Conservation (phyloP, 139 green algal genomes). For the Chlorella ohadii region DNA sequence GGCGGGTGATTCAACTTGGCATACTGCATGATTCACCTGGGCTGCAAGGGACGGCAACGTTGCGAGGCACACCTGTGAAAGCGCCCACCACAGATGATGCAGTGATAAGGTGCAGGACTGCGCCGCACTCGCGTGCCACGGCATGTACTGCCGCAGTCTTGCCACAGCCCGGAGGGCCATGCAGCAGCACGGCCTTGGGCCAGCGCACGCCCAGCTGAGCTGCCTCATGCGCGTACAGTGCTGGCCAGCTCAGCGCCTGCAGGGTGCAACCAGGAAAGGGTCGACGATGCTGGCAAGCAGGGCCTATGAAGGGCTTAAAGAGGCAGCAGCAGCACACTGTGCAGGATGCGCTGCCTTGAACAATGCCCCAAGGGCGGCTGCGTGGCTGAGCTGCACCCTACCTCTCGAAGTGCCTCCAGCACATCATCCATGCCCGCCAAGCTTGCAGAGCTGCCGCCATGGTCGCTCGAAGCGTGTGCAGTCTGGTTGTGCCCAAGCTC, state of each 20-base stretch:
- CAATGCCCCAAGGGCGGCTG: too few relatives aligned
- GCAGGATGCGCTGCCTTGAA: too few relatives aligned
- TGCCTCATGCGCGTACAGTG: constrained; percentile 50
- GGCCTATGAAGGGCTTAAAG: too few relatives aligned
- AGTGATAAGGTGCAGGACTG: constrained; percentile 66
- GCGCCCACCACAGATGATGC: constrained; percentile 74
- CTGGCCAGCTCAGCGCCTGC: constrained; percentile 67
- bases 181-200: constrained; percentile 61
- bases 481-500: too few relatives aligned
- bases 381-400: constrained; percentile 8
- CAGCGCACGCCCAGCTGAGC: constrained; percentile 66
- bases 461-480: too few relatives aligned
- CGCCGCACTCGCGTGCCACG: constrained; percentile 67
- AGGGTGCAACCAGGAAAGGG: too few relatives aligned
- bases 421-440: constrained; percentile 51
- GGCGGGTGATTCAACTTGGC: too few relatives aligned
- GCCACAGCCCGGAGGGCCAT: constrained; percentile 61
- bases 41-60: too few relatives aligned
- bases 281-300: too few relatives aligned
- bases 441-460: too few relatives aligned
- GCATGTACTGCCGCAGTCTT: constrained; percentile 56
- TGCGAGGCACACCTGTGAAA: constrained; percentile 71
- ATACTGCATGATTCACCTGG: too few relatives aligned
- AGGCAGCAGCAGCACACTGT: too few relatives aligned
- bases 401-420: constrained; percentile 65